Conservation (phyloP, 2,329 filamentous ascomycete species). For the Aspergillus pseudoglaucus region DNA sequence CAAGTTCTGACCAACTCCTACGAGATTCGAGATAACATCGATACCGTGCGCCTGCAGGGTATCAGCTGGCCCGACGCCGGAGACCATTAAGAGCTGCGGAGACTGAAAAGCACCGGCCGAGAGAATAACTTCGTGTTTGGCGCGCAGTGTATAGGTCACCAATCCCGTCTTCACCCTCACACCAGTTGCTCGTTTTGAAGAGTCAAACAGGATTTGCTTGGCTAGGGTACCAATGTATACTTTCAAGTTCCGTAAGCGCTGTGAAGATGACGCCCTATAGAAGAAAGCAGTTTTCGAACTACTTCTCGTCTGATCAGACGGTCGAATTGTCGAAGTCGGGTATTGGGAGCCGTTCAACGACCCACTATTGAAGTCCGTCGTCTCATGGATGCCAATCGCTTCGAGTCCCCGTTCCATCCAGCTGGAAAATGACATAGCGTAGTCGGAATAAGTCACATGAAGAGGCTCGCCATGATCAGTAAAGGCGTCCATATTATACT, state of each 20-base stretch:
- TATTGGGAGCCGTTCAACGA: slow-evolving; percentile 36
- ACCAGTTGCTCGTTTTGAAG: slow-evolving; percentile 38
- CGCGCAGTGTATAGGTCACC: slow-evolving; percentile 41
- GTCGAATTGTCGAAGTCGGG: slow-evolving; percentile 44
- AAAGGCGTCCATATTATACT: slow-evolving; percentile 24
- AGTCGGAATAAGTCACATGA: slow-evolving; percentile 39
- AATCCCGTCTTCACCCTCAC: slow-evolving; percentile 38
- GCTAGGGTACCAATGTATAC: slow-evolving; percentile 42
- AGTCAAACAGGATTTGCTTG: slow-evolving; percentile 46
- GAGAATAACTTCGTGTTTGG: slow-evolving; percentile 45
- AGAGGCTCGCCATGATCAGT: slow-evolving; percentile 29
- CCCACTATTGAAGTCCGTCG: slow-evolving; percentile 40
- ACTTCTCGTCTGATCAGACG: slow-evolving; percentile 43
- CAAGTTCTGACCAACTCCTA: slow-evolving; percentile 34
- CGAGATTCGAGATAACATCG: slow-evolving; percentile 19
- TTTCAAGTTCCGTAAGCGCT: slow-evolving; percentile 25
- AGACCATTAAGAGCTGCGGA: slow-evolving; percentile 49
- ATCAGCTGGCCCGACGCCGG: slow-evolving; percentile 40
- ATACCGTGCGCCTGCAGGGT: slow-evolving; percentile 20
- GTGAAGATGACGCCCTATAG: background rate
- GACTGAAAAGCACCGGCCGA: slow-evolving; percentile 50
- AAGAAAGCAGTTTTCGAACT: slow-evolving; percentile 40
- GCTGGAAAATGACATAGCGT: slow-evolving; percentile 31
- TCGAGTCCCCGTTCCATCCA: slow-evolving; percentile 34
- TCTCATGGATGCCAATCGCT: slow-evolving; percentile 34